Conservation (phyloP, 2,329 filamentous ascomycete species). For the Fusarium sp. region DNA sequence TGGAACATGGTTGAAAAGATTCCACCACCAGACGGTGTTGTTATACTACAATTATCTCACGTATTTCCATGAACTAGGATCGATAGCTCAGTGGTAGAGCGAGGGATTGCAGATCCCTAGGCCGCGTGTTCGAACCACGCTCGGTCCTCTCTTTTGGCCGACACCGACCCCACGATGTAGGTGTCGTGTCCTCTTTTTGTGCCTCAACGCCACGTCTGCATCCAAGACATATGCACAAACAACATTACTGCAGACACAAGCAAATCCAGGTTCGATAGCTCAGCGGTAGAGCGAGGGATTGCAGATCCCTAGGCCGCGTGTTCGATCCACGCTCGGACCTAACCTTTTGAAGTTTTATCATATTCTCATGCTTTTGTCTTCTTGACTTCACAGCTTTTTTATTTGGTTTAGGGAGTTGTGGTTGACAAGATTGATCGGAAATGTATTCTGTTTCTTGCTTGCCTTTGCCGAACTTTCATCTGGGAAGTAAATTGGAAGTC, state of each 20-base stretch:
- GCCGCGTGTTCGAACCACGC: no score
- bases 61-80: constrained; percentile 7
- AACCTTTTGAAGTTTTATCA: background rate
- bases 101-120: constrained; percentile 45
- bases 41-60: rapidly evolving
- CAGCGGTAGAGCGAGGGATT: constrained; percentile 45
- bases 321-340: constrained; percentile 46
- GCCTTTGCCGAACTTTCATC: background rate
- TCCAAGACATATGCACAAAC: no score
- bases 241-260: no score
- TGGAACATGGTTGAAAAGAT: background rate
- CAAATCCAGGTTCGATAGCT: constrained; percentile 46
- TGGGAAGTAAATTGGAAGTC: background rate
- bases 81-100: constrained; percentile 46
- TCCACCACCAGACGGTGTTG: rapidly evolving
- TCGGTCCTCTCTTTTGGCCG: no score
- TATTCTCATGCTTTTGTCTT: background rate
- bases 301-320: constrained; percentile 43
- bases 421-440: no score
- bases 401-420: no score
- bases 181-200: no score
- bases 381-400: background rate
- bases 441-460: background rate
- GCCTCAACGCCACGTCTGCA: no score
- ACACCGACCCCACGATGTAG: no score